A percentile compares a stretch with the other conserved stretches of the same genome.
These are phyloP conservation scores for Amoebophrya sp. DNA, from an alignment of 169 alveolate species.

Conservation along the genomic window DNA sequence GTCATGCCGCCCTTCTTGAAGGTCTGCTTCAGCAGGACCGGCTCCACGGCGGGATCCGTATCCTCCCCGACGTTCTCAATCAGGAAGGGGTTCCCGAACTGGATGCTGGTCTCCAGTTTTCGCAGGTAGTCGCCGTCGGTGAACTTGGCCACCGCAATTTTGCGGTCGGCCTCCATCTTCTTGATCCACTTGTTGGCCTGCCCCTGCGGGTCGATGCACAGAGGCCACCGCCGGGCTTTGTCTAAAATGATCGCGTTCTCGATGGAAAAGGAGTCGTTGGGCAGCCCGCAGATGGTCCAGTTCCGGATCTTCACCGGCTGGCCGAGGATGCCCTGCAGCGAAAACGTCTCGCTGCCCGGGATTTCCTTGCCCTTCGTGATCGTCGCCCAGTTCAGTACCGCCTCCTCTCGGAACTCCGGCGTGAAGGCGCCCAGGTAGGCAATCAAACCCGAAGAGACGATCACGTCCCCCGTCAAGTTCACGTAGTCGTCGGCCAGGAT, in stretches of 20 bases:
- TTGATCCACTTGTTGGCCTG: constrained; percentile 85
- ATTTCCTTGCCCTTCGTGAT: constrained; percentile 55
- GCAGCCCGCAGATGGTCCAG: constrained; percentile 78
- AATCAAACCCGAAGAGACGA: constrained; percentile 74
- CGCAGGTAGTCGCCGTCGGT: constrained; percentile 71
- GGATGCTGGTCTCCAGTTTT: constrained; percentile 67
- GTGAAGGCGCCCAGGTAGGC: constrained; percentile 85
- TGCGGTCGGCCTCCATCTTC: constrained; percentile 69
- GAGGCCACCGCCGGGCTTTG: constrained; percentile 83
- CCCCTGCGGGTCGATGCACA: constrained; percentile 82
- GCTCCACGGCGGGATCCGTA: constrained; percentile 78
- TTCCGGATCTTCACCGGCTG: constrained; percentile 72
- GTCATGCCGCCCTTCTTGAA: constrained; percentile 70
- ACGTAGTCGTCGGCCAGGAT: constrained; percentile 59
- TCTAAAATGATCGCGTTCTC: constrained; percentile 76
- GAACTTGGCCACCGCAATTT: constrained; percentile 66
- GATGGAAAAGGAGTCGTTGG: constrained; percentile 73
- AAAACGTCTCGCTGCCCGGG: constrained; percentile 62
- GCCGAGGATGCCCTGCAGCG: constrained; percentile 56
- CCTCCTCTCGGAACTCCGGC: constrained; percentile 62
- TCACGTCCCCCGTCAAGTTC: constrained; percentile 74
- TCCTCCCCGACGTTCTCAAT: constrained; percentile 80
- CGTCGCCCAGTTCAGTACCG: constrained; percentile 59
- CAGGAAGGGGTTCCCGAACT: constrained; percentile 76
- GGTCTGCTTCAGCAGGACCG: constrained; percentile 73